Percentiles rank a stretch among this genome's conserved stretches.
Evolutionary conservation across 176 grass and related monocot genomes (phyloP).

Genomic region (Puya raimondii): DNA sequence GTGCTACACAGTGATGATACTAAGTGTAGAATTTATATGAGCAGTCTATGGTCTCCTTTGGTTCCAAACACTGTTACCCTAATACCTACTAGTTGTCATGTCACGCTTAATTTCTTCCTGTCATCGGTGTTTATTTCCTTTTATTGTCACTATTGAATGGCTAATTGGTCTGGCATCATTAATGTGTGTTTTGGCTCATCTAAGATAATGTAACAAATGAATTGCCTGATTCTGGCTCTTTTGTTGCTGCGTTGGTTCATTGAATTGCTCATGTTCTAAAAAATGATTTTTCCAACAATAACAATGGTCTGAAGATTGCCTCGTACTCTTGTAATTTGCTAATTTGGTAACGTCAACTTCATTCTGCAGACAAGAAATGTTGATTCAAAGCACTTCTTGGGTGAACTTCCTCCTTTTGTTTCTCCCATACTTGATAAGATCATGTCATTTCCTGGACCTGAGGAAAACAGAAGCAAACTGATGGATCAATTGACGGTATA

Average conservation of each 20-base stretch:
- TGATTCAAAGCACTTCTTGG: slow-evolving; percentile 82
- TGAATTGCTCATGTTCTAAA: neutral
- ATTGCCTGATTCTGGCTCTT: neutral
- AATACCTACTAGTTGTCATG: neutral
- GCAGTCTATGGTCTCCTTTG: too few species aligned
- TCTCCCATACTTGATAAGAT: slow-evolving; percentile 55
- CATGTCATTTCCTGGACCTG: slow-evolving; percentile 42
- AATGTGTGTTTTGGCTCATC: neutral
- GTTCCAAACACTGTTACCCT: too few species aligned
- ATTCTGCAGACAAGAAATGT: slow-evolving; percentile 61
- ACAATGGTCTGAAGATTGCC: neutral
- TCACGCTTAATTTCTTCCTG: neutral
- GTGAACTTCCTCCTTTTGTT: slow-evolving; percentile 74
- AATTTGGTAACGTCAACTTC: neutral
- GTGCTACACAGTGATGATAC: too few species aligned
- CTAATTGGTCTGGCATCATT: neutral
- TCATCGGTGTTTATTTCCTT: neutral
- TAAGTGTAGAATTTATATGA: too few species aligned
- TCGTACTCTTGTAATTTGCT: neutral
- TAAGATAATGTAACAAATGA: neutral
- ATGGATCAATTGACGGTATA: slow-evolving; percentile 91
- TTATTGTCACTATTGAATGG: neutral
- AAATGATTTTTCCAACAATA: neutral
- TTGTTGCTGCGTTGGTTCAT: neutral
- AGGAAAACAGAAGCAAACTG: slow-evolving; percentile 27